Percentiles rank a stretch among this genome's conserved stretches.
phyloP scores from a whole-genome alignment of 345 rosid species.

The Triadica sebifera region DNA sequence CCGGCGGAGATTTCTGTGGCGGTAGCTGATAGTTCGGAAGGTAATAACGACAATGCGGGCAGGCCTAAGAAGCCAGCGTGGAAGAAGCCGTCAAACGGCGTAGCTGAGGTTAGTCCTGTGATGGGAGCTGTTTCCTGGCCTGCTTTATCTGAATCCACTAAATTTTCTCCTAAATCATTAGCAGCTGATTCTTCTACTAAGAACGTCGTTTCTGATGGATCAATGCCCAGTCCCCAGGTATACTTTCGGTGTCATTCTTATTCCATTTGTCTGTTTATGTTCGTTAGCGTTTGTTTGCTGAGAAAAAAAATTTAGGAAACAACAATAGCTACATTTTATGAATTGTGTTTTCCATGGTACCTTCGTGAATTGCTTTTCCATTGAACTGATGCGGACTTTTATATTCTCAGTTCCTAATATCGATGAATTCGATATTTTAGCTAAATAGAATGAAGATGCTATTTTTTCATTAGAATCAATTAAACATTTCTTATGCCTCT shows the following conservation, averaged over 20 bases:
- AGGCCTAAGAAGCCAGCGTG: slow-evolving; percentile 51
- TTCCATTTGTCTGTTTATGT: background rate
- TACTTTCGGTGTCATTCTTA: background rate
- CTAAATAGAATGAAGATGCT: no score
- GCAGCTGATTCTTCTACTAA: slow-evolving; percentile 35
- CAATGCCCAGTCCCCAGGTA: slow-evolving; percentile 47
- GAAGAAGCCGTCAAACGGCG: slow-evolving; percentile 50
- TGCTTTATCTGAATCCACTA: slow-evolving; percentile 52
- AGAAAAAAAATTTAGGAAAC: slow-evolving; percentile 5
- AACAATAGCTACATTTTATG: no score
- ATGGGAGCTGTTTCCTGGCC: slow-evolving; percentile 70
- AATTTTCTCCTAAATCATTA: slow-evolving; percentile 39
- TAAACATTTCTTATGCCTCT: background rate
- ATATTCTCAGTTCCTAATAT: background rate
- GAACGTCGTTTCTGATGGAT: slow-evolving; percentile 38
- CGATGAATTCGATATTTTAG: background rate
- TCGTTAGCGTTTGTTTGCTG: slow-evolving; percentile 1
- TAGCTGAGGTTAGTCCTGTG: slow-evolving; percentile 39
- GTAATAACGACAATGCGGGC: slow-evolving; percentile 35
- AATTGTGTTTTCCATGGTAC: background rate
- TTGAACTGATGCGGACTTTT: no score
- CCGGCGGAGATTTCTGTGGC: slow-evolving; percentile 20
- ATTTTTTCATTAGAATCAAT: background rate
- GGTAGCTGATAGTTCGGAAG: slow-evolving; percentile 31
- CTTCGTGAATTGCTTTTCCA: background rate